Conservation (phyloP, 2,329 filamentous ascomycete genomes). For the Xylaria arbuscula region DNA sequence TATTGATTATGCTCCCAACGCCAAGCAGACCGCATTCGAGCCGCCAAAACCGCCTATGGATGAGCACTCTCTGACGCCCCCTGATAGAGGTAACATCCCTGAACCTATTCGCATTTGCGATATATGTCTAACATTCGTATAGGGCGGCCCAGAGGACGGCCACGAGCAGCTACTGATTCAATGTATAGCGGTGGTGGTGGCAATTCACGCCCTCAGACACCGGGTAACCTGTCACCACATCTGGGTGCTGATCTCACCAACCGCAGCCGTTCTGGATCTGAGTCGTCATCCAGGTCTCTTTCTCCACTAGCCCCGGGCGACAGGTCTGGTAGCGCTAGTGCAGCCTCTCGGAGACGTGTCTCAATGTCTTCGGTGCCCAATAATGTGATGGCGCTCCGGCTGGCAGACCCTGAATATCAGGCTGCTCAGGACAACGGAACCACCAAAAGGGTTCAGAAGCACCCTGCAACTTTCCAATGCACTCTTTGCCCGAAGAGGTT, state of each 20-base stretch:
- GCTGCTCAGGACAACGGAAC: conserved; percentile 69
- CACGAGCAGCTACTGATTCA: conserved; percentile 69
- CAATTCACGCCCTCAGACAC: conserved; percentile 55
- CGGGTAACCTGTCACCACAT: conserved; percentile 62
- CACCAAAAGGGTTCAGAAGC: conserved; percentile 91
- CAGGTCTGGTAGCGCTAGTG: conserved; percentile 59
- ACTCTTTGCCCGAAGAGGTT: conserved; percentile 93
- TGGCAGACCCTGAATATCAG: conserved; percentile 89
- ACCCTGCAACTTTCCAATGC: conserved; percentile 97
- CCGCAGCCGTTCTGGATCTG: conserved; percentile 57
- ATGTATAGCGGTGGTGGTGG: conserved; percentile 62
- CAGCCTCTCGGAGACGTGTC: conserved; percentile 65
- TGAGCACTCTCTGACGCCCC: conserved; percentile 84
- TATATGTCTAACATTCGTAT: conserved; percentile 40
- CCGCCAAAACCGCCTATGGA: conserved; percentile 73
- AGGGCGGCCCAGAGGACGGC: conserved; percentile 63
- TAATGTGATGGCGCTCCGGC: conserved; percentile 81
- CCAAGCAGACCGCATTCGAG: conserved; percentile 73
- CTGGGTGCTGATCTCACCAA: conserved; percentile 58
- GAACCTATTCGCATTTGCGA: conserved; percentile 19
- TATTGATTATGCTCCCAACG: conserved; percentile 87
- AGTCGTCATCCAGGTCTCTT: conserved; percentile 56
- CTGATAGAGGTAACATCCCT: conserved; percentile 69
- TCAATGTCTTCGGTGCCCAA: conserved; percentile 72
- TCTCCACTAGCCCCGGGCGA: conserved; percentile 72